phyloP scores from a whole-genome alignment of 1,139 yeast genomes.

The Diutina ranongensis region DNA sequence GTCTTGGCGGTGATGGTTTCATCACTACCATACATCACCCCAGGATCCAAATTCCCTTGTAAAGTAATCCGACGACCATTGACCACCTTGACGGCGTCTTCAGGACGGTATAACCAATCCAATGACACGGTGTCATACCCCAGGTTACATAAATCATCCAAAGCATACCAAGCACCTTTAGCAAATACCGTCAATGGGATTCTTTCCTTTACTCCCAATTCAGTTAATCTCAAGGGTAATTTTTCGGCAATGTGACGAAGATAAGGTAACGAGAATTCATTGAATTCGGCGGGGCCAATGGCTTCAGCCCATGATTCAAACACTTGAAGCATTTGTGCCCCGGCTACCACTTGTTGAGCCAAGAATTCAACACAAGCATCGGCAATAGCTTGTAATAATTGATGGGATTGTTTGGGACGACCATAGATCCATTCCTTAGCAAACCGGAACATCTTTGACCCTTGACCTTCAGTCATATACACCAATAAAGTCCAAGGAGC shows the following conservation, averaged over 20 bases:
- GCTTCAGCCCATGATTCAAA: slow-evolving; percentile 99
- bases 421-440: slow-evolving; percentile 89
- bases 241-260: slow-evolving; percentile 61
- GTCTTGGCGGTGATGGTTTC: slow-evolving; percentile 74
- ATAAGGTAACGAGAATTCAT: slow-evolving; percentile 82
- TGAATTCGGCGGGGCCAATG: slow-evolving; percentile 79
- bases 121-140: slow-evolving; percentile 83
- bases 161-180: slow-evolving; percentile 96
- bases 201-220: slow-evolving; percentile 56
- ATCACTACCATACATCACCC: slow-evolving; percentile 80
- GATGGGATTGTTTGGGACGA: slow-evolving; percentile 62
- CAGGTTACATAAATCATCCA: slow-evolving; percentile 73
- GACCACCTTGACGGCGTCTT: slow-evolving; percentile 70
- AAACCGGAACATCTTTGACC: slow-evolving; percentile 79
- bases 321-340: slow-evolving; percentile 94
- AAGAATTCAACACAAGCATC: slow-evolving; percentile 87
- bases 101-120: slow-evolving; percentile 87
- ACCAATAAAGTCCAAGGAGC: slow-evolving; percentile 97
- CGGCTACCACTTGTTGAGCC: slow-evolving; percentile 92
- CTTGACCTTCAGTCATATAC: slow-evolving; percentile 97
- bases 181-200: slow-evolving; percentile 89
- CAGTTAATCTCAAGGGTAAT: slow-evolving; percentile 58
- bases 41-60: slow-evolving; percentile 96
- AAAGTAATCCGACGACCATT: slow-evolving; percentile 68
- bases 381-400: slow-evolving; percentile 65